Evolutionary conservation across 2,329 filamentous ascomycete genomes (phyloP), one percentile per base, ranked within the genome.

Genomic region (Chaetomium olivaceum): DNA sequence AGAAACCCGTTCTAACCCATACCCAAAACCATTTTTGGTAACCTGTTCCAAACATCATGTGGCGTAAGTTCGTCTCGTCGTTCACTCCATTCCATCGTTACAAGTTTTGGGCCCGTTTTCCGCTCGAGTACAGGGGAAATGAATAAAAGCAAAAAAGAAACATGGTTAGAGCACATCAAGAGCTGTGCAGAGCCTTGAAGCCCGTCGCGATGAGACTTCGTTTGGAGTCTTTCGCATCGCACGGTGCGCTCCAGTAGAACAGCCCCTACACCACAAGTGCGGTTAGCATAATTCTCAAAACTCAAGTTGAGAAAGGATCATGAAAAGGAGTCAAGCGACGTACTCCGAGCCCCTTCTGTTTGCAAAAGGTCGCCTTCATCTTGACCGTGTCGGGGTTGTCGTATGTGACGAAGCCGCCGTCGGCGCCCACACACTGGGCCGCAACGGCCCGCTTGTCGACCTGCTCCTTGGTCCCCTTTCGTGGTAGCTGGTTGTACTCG

Each of bases 161-260:
- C 7, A 58, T 27, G 29, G n/a, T 12, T 4, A 23, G 31, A n/a
- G 39, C n/a, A 21, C 19, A 36, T 74, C 65, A 80, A 19, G 79
- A 80, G 66, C 79, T 81, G 72, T 88, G 85, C 66, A 88, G 74
- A 9, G 84, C 81, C 64, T 83, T 82, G 74, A 88, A 89, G 5
- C 86, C 86, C 21, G 86, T 79, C 56, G 83, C 81, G 66, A 89
- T 79, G 62, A 89, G 76, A 73, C 85, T 88, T 60, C 86, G 80
- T 60, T 83, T 82, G 67, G 80, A 82, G 61, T 86, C 82, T 70
- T 78, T 81, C 31, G 85, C 83, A 78, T 95, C 91, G 3, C 85
- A 87, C 16, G 89, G 89, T n/a, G 88, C 90, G 61, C 89, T 88
- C 89, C 90, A 93, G 77, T 93, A 95, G 76, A 93, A 94, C 9